Evolutionary conservation across 306 rosid species (phyloP).

Genomic region (Psophocarpus tetragonolobus): DNA sequence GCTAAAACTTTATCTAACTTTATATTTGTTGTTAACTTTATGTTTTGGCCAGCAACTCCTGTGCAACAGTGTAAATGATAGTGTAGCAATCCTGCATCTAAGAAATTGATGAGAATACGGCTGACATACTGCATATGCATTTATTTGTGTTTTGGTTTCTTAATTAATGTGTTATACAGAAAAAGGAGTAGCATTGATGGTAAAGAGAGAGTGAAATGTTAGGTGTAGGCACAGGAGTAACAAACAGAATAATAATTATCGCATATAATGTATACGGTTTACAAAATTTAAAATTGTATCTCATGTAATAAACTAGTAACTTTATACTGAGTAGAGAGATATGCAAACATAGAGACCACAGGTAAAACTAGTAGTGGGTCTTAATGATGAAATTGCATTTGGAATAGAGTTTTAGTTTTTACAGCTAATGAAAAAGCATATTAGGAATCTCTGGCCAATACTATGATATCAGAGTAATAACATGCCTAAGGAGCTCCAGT

Average conservation of each 20-base stretch:
- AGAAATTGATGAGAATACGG: not conserved
- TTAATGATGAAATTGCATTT: not conserved
- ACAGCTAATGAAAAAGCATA: not conserved
- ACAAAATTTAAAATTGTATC: not conserved
- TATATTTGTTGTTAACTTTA: not conserved
- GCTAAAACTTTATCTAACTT: slow-evolving; percentile 1
- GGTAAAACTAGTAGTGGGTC: not conserved
- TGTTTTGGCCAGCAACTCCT: not conserved
- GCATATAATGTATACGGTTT: slow-evolving; percentile 10
- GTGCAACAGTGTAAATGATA: slow-evolving; percentile 9
- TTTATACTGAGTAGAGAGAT: not conserved
- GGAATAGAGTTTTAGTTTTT: not conserved
- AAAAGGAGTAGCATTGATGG: not conserved
- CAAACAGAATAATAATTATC: not conserved
- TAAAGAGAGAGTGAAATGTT: not conserved
- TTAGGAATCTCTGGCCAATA: not conserved
- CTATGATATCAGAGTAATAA: not conserved
- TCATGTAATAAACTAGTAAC: not conserved
- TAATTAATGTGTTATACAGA: not conserved
- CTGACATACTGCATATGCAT: not conserved
- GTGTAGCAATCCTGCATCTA: not conserved
- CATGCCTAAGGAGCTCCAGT: slow-evolving; percentile 19
- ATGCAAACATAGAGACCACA: not conserved
- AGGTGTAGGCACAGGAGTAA: not conserved
- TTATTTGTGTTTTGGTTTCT: not conserved